Evolutionary conservation across 2,329 filamentous ascomycete species (phyloP), one percentile per base, ranked within the genome.

Genomic region (Aspergillus fructus): DNA sequence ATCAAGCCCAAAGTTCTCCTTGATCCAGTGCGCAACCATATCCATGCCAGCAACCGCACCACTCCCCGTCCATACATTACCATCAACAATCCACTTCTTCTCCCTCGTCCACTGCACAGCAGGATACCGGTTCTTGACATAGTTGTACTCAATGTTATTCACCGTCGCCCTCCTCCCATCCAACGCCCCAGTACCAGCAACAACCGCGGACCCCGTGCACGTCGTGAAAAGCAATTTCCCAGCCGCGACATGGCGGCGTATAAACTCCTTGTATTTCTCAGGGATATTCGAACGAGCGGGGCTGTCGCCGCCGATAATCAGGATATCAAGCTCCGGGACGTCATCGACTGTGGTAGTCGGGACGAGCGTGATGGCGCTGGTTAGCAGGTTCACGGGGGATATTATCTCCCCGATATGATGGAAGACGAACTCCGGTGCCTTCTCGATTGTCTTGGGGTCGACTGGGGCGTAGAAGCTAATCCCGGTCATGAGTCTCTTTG

Each of bases 41-140:
- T 80, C 79, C 67, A 79, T 80, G 0, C 78, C 79, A 5, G 79
- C 78, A 15, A 76, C 64, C 0, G 79, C 76, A 13, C 79, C 79
- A 1, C 72, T 72, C 0, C 73, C 75, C 2, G 79, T 81, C 79
- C 79, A 81, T 45, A 80, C 70, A 39, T 80, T 79, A 1, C 71
- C 75, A 49, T 80, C 52, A 1, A 76, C 56, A 54, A 79, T 66
- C 77, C 78, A 81, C 59, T 80, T 76, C 56, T 71, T 73, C 24
- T 71, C 27, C 61, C 67, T 1, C n/a, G 71, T 72, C 79, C 78
- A 81, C 4, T 78, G 73, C 11, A 81, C 77, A 1, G 75, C 69
- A 0, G 79, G 76, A 4, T 67, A 72, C 7, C 63, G 58, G 24
- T 69, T 60, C 52, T 66, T 71, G 0, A 73, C 64, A 52, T 62